Conservation (phyloP, 2,329 filamentous ascomycete genomes). For the Macrophomina tecta region DNA sequence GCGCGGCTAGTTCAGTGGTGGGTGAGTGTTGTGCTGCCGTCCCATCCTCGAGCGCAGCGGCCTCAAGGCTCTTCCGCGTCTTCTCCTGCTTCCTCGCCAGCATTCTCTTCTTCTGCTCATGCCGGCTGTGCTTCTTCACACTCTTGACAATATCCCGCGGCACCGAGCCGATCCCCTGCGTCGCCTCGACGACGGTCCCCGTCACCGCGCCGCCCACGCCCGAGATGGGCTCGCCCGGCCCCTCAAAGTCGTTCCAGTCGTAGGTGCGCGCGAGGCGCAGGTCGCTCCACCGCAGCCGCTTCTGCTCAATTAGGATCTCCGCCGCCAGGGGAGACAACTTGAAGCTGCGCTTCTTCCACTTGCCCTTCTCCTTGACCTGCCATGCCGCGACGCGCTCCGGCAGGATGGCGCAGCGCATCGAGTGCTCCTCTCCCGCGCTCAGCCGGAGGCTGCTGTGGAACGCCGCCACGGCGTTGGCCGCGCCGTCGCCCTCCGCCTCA, state of each 20-base stretch:
- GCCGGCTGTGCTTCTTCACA: conserved; percentile 53
- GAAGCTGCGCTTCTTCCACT: conserved; percentile 61
- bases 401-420: conserved; percentile 70
- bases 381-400: conserved; percentile 69
- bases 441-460: conserved; percentile 69
- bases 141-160: conserved; percentile 67
- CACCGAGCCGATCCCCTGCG: conserved; percentile 68
- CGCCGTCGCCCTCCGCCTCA: conserved; percentile 68
- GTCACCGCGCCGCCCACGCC: conserved; percentile 68
- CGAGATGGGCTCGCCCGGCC: conserved; percentile 74
- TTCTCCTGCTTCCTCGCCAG: conserved; percentile 33
- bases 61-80: neutral
- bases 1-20: neutral
- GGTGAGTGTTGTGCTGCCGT: neutral
- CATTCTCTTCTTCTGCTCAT: conserved; percentile 55
- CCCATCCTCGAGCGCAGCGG: neutral
- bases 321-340: conserved; percentile 69
- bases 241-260: conserved; percentile 80
- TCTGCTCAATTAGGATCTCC: conserved; percentile 66
- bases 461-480: conserved; percentile 69
- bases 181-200: conserved; percentile 63
- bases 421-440: conserved; percentile 36
- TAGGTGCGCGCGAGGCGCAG: conserved; percentile 69
- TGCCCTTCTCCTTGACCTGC: conserved; percentile 51
- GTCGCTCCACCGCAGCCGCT: conserved; percentile 67